These are phyloP conservation scores for Escovopsis sp. DNA, from an alignment of 2,329 filamentous ascomycete genomes.

Conservation along the genomic window DNA sequence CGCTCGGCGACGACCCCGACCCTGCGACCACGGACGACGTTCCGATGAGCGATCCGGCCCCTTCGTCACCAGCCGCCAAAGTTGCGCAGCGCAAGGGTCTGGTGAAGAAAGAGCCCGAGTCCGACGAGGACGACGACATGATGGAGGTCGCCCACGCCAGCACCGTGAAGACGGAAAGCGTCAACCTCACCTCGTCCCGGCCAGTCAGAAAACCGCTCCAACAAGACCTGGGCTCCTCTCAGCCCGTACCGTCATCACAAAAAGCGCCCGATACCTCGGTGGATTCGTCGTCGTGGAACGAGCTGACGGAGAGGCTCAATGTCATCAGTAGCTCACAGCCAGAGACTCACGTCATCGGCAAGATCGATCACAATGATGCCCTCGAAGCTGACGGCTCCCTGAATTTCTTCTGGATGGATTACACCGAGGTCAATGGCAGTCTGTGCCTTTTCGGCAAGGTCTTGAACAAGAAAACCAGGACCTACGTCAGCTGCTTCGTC, in stretches of 20 bases:
- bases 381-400: conserved; percentile 87
- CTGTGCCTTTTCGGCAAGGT: conserved; percentile 95
- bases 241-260: conserved; percentile 61
- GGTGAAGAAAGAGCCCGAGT: conserved; percentile 33
- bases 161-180: conserved; percentile 49
- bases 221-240: conserved; percentile 50
- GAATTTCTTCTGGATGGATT: conserved; percentile 94
- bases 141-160: conserved; percentile 78
- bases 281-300: conserved; percentile 78
- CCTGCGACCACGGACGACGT: conserved; percentile 29
- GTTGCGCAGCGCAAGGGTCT: conserved; percentile 57
- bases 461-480: conserved; percentile 66
- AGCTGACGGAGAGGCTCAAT: conserved; percentile 73
- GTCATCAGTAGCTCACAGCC: conserved; percentile 60
- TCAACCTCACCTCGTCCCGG: conserved; percentile 75
- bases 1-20: conserved; percentile 51
- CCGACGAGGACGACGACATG: conserved; percentile 66
- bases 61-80: conserved; percentile 75
- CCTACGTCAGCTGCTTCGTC: conserved; percentile 82
- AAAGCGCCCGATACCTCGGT: conserved; percentile 45
- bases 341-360: conserved; percentile 54
- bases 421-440: conserved; percentile 80
- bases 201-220: conserved; percentile 58
- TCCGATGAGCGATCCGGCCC: conserved; percentile 74
- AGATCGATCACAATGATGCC: conserved; percentile 71